Evolutionary conservation across 2,329 filamentous ascomycete species (phyloP), one percentile per base, ranked within the genome.

Genomic region (Gyromitra esculenta): DNA sequence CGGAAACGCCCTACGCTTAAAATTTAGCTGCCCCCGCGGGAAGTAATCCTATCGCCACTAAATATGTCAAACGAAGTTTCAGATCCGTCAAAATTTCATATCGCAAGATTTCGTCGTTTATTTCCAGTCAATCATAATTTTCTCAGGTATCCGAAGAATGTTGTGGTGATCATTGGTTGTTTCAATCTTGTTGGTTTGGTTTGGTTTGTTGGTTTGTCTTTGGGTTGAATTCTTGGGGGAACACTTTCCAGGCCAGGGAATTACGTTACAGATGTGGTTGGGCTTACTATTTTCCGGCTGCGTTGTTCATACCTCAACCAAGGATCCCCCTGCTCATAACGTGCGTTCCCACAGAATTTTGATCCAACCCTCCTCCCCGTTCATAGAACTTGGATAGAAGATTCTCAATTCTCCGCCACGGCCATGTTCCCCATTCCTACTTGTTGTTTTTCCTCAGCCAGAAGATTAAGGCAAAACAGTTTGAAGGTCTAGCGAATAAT

Each of bases 241-340:
- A 37, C 52, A 48, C 56, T 63, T 62, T 63, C 64, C n/a, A 41
- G 54, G 54, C 39, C 41, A 56, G 41, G 39, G 31, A 75, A 75
- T 69, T 74, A 52, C 57, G 48, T 50, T 66, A 73, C 62, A 65
- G 13, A 52, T 71, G 66, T 71, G 72, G 66, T 71, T 75, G 72
- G 66, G 72, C 72, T 75, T 75, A 75, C 66, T 75, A 75, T 70
- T 75, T 71, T 65, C 66, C 66, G 66, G 67, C 66, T 75, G 72
- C 66, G 72, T 75, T 75, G 72, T 70, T 60, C 72, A 65, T 70
- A 59, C 54, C 52, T 59, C 59, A 71, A 59, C 72, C 72, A 75
- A 75, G 72, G 72, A 57, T 71, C 45, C 72, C 72, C 59, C 65
- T 75, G 72, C 59, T 70, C 57, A 21, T 68, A 31, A 52, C 41